Evolutionary conservation across 495 filamentous ascomycete genomes (phyloP).

Genomic region (Daldinia grandis): DNA sequence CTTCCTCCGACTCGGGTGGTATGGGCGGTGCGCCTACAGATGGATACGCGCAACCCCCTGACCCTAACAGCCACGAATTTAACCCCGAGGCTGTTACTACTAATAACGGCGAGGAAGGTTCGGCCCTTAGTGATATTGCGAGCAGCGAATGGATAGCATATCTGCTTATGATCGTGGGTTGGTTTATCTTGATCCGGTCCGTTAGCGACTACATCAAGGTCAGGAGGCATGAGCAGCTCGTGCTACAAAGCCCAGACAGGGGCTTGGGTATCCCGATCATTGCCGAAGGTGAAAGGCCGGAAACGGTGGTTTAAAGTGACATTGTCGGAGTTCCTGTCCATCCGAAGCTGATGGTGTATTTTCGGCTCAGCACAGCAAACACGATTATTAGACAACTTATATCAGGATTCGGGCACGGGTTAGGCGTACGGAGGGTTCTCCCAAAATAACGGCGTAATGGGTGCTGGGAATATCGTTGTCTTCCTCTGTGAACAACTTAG

Average conservation of each 20-base stretch:
- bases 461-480: background rate
- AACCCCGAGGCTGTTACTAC: conserved; percentile 70
- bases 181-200: conserved; percentile 93
- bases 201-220: conserved; percentile 89
- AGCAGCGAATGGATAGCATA: conserved; percentile 92
- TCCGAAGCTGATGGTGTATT: conserved; percentile 14
- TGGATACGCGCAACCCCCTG: conserved; percentile 70
- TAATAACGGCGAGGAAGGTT: conserved; percentile 47
- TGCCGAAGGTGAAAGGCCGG: conserved; percentile 83
- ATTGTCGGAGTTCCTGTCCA: background rate
- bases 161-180: conserved; percentile 93
- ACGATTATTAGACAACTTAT: conserved; percentile 24
- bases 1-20: conserved; percentile 53
- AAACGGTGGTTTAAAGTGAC: conserved; percentile 75
- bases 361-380: conserved; percentile 20
- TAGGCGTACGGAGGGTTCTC: conserved; percentile 12
- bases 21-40: conserved; percentile 60
- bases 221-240: conserved; percentile 87
- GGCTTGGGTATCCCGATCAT: conserved; percentile 88
- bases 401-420: conserved; percentile 5
- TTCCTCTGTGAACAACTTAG: conserved; percentile 2
- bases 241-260: conserved; percentile 91
- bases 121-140: conserved; percentile 60
- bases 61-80: conserved; percentile 92
- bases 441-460: conserved; percentile 18